phyloP scores from a whole-genome alignment of 2,329 filamentous ascomycete species.

The Pestalotiopsis sp. region DNA sequence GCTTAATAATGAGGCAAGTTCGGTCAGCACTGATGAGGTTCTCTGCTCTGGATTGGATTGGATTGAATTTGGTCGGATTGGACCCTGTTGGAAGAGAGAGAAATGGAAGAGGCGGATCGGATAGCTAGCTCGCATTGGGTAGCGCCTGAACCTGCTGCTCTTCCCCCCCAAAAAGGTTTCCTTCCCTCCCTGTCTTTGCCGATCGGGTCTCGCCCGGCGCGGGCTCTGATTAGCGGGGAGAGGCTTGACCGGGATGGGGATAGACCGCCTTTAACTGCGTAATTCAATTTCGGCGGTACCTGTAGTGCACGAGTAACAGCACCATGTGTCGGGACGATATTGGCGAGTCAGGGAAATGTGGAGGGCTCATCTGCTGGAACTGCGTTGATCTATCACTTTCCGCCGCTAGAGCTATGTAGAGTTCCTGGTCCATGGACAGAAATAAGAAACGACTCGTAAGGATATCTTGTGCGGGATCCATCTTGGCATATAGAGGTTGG shows the following conservation, averaged over 20 bases:
- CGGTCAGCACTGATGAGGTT: neutral
- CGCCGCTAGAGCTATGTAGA: neutral
- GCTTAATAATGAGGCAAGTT: neutral
- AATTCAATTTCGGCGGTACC: neutral
- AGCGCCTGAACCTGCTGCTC: no score
- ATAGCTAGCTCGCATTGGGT: no score
- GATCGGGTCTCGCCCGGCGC: neutral
- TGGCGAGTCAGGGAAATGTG: neutral
- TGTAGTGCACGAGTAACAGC: neutral
- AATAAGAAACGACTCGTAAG: neutral
- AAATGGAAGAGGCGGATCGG: neutral
- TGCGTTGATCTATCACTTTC: neutral
- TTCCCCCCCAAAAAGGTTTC: no score
- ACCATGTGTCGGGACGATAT: neutral
- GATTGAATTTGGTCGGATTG: neutral
- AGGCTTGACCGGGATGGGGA: neutral
- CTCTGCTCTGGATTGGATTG: neutral
- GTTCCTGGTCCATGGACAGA: neutral
- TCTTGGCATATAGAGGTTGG: no score
- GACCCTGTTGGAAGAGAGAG: neutral
- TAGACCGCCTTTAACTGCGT: neutral
- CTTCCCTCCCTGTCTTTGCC: no score
- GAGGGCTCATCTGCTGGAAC: neutral
- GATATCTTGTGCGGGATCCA: neutral
- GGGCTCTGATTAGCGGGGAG: neutral